phyloP scores from a whole-genome alignment of 2,329 filamentous ascomycete genomes.

The Colletotrichum agaves region DNA sequence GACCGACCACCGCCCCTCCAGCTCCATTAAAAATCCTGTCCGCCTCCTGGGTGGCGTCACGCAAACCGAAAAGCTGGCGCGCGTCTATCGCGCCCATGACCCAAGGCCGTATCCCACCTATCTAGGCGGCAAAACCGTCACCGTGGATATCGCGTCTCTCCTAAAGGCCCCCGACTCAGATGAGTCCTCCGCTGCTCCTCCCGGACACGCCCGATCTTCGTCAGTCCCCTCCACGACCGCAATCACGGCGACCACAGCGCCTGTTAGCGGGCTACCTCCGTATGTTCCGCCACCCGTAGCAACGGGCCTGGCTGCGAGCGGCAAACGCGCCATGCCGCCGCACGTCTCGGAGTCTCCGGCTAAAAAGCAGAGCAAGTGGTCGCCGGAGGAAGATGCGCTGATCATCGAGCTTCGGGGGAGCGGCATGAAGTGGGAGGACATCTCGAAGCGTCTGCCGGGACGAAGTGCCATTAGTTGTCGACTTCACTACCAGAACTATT shows the following conservation, averaged over 20 bases:
- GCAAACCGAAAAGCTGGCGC: slow-evolving; percentile 37
- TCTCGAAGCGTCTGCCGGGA: slow-evolving; percentile 89
- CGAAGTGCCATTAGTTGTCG: slow-evolving; percentile 94
- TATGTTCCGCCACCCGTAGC: slow-evolving; percentile 44
- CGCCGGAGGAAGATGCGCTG: slow-evolving; percentile 88
- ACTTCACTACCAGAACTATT: slow-evolving; percentile 96
- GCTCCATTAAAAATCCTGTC: slow-evolving; percentile 22
- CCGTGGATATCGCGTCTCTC: slow-evolving; percentile 94
- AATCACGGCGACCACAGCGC: slow-evolving; percentile 39
- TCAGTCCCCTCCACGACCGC: slow-evolving; percentile 47
- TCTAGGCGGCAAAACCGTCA: slow-evolving; percentile 65
- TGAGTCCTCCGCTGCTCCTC: slow-evolving; percentile 69
- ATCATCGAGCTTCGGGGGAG: slow-evolving; percentile 91
- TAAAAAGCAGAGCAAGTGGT: slow-evolving; percentile 98
- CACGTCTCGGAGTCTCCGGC: slow-evolving; percentile 75
- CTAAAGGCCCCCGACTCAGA: slow-evolving; percentile 81
- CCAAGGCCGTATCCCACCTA: slow-evolving; percentile 41
- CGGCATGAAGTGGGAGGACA: slow-evolving; percentile 99
- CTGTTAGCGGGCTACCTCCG: slow-evolving; percentile 35
- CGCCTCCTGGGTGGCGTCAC: slow-evolving; percentile 23
- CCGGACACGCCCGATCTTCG: slow-evolving; percentile 50
- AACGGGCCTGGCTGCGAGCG: slow-evolving; percentile 46
- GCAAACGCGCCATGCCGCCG: slow-evolving; percentile 63
- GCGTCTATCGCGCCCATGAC: slow-evolving; percentile 46
- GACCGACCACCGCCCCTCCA: slow-evolving; percentile 23